These are phyloP conservation scores for Solanum microdontum DNA, from an alignment of 257 asterid species.

Conservation along the genomic window DNA sequence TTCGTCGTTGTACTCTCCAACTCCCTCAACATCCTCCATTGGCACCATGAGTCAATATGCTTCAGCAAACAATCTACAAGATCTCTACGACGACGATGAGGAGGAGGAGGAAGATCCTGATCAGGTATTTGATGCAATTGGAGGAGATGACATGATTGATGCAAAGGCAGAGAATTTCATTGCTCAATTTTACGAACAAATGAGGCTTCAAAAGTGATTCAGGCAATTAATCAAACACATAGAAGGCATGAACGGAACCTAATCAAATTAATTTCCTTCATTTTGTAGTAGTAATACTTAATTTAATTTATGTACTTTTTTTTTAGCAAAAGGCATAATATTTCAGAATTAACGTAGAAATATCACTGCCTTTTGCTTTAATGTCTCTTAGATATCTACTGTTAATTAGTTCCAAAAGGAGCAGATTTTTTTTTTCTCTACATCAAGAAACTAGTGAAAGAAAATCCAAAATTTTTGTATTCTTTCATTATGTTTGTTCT, in stretches of 20 bases:
- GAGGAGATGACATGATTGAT: slow-evolving; percentile 29
- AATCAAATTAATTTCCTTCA: background rate
- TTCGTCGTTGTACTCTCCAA: background rate
- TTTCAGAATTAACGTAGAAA: background rate
- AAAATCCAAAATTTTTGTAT: background rate
- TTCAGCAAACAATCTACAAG: slow-evolving; percentile 23
- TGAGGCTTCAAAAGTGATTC: slow-evolving; percentile 12
- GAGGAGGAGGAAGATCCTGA: slow-evolving; percentile 13
- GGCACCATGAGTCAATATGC: slow-evolving; percentile 30
- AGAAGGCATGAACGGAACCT: background rate
- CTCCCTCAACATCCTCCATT: background rate
- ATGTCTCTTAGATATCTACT: background rate
- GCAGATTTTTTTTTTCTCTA: background rate
- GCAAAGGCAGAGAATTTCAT: slow-evolving; percentile 29
- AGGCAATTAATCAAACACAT: background rate
- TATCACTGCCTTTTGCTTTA: background rate
- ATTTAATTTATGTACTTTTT: background rate
- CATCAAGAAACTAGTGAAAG: background rate
- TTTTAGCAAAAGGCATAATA: background rate
- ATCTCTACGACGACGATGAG: slow-evolving; percentile 2
- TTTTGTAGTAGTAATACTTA: background rate
- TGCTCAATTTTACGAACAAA: slow-evolving; percentile 24
- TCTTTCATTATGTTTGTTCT: background rate
- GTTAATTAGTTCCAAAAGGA: background rate
- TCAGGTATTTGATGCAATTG: slow-evolving; percentile 17